Evolutionary conservation across 2,329 filamentous ascomycete genomes (phyloP).

Genomic region (Neoarthrinium moseri): DNA sequence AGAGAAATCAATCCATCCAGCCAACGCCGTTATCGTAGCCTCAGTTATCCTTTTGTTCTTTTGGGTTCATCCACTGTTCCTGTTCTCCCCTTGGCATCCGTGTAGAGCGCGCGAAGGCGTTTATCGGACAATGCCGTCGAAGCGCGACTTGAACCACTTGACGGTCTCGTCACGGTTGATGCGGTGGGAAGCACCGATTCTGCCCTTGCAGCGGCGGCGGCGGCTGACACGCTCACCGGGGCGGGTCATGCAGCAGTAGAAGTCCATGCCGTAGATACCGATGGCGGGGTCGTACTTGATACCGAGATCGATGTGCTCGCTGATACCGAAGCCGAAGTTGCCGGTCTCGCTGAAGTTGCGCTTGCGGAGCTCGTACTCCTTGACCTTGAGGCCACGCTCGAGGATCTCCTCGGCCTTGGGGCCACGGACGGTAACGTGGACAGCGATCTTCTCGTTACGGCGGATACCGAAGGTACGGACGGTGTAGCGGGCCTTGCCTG

Average conservation of each 20-base stretch:
- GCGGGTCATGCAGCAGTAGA: constrained; percentile 99
- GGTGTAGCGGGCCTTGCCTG: constrained; percentile 99
- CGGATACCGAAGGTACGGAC: constrained; percentile 99
- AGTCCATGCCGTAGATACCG: constrained; percentile 99
- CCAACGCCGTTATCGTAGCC: constrained; percentile 32
- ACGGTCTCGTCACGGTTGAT: constrained; percentile 95
- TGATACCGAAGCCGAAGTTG: constrained; percentile 99
- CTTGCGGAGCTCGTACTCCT: constrained; percentile 99
- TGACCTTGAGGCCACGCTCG: constrained; percentile 99
- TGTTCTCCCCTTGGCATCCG: constrained; percentile 15
- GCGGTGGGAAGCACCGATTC: constrained; percentile 83
- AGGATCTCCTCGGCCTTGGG: constrained; percentile 99
- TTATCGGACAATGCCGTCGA: constrained; percentile 99
- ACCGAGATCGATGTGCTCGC: constrained; percentile 99
- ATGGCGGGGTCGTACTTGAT: constrained; percentile 99
- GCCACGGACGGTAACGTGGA: constrained; percentile 98
- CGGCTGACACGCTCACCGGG: constrained; percentile 97
- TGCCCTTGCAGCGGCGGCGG: constrained; percentile 86
- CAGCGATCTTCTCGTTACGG: constrained; percentile 99
- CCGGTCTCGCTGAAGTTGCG: constrained; percentile 99
- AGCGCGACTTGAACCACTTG: constrained; percentile 90
- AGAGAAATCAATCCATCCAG: constrained; percentile 33
- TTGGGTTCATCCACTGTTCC: constrained; percentile 20
- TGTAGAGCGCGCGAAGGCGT: constrained; percentile 31
- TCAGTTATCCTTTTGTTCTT: constrained; percentile 22